A percentile compares a stretch with the other conserved stretches of the same genome.
Evolutionary conservation across 805 yeast species (phyloP).

Genomic region (Barnettozyma pratensis): DNA sequence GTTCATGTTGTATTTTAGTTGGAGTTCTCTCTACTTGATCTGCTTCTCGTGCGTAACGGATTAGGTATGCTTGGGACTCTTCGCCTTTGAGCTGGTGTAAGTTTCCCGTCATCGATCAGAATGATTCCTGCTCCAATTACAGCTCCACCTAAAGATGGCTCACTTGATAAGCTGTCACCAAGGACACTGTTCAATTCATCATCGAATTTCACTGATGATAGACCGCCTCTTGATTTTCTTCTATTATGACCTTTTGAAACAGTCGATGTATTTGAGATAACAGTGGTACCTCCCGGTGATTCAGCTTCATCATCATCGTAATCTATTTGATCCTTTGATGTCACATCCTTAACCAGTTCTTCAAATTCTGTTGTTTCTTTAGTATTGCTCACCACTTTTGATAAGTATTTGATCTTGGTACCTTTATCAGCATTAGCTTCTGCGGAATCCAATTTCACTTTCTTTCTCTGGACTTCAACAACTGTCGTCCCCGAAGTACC

Average conservation of each 20-base stretch:
- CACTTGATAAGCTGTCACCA: not conserved
- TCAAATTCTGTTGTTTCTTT: slow-evolving; percentile 10
- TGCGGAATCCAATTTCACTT: not conserved
- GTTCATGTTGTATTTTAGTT: slow-evolving; percentile 1
- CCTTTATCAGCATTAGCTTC: too few species aligned
- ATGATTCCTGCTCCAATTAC: not conserved
- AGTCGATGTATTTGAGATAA: not conserved
- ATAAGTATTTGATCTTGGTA: not conserved
- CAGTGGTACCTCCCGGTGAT: slow-evolving; percentile 2
- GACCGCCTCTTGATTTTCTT: slow-evolving; percentile 25
- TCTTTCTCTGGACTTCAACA: not conserved
- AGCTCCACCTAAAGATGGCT: not conserved
- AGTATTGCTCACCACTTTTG: not conserved
- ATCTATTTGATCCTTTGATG: slow-evolving; percentile 14
- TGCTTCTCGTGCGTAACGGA: slow-evolving; percentile 25
- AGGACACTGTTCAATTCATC: slow-evolving; percentile 6
- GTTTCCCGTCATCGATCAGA: not conserved
- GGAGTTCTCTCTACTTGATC: slow-evolving; percentile 23
- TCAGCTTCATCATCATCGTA: slow-evolving; percentile 10
- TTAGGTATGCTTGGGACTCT: slow-evolving; percentile 23
- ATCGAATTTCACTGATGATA: slow-evolving; percentile 22
- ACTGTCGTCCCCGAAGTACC: not conserved
- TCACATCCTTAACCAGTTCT: slow-evolving; percentile 20
- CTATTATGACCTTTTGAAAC: slow-evolving; percentile 20
- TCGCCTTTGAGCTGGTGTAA: slow-evolving; percentile 24